Base-by-base conservation (phyloP, 1,284 basidiomycete genomes). In the Austroboletus novae-zelandiae region DNA sequence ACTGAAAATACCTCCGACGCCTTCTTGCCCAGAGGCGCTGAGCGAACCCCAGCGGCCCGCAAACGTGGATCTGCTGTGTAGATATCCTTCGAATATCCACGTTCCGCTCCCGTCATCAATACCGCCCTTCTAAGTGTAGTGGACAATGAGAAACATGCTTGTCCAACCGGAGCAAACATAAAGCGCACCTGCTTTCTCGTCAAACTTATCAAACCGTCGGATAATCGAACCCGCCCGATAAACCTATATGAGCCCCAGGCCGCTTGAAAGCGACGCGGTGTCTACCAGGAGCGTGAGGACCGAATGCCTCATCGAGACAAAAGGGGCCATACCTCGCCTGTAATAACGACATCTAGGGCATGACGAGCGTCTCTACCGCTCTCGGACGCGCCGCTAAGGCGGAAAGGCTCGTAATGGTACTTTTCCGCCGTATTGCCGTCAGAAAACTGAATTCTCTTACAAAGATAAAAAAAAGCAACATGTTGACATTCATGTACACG, bases 1-100 rank as follows among this genome's bases (percentile, higher is more conserved):
- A 60, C 80, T 79, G 66, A 83, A 83, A 50, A 83, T 74, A n/a
- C 81, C 80, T 18, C 69, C 64, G 43, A 76, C 48, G 59, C 64
- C 55, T 58, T 65, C 66, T 48, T 57, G 55, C n/a, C 67, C 56
- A 30, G 34, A 23, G 9, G 43, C 41, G 18, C 45, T 27, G 29
- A 67, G 50, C 25, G 67, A 57, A 13, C 60, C 36, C 65, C 65
- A 67, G 2, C 53, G 56, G 13, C 65, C 65, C 7, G 57, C 65
- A 20, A 67, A 63, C 31, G 69, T 69, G 48, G 52, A 45, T 47
- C 57, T 55, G 40, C 56, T 54, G 10, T 50, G 56, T 2, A 67
- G 45, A 30, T 71, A 65, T 20, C 69, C 65, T 42, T 71, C 66
- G 43, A 67, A 70, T 6, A 71, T 59, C 65, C 65, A 67, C 10